Base-by-base conservation (phyloP, 140 eudicot genomes). In the Stevia rebaudiana region DNA sequence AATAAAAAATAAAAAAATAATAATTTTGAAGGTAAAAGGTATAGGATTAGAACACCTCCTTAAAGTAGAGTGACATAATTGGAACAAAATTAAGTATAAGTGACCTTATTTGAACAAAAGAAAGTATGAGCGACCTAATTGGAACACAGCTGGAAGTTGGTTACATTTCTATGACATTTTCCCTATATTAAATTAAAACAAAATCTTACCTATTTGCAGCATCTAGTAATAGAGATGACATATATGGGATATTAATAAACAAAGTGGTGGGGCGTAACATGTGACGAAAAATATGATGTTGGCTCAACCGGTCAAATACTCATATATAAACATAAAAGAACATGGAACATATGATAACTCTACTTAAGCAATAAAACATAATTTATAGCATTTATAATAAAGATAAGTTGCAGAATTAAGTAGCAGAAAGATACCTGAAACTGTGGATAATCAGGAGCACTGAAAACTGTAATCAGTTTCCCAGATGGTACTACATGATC, bases 371-470 rank as follows among this genome's bases (percentile, higher is more conserved):
- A 13, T 46, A 36, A 15, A 72, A 24, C 64, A 50, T 53, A 62
- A 71, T 9, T 9, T 62, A 63, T 52, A 36, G 54, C 24, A 63
- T 28, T 44, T 9, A 65, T 43, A 62, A 40, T 30, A 10, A 51
- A 52, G 37, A 63, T 40, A 33, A 63, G 15, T 53, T 63, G 71
- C 66, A 42, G 16, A 48, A 30, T 42, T 56, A 40, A 43, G 58
- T 47, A 21, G 31, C 22, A 8, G 21, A 33, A 17, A 60, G 52
- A 43, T 35, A 91, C 98, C 96, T 87, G 98, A 79, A 92, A 92
- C 63, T 92, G 98, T 42, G 98, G 98, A 79, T 92, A 92, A 56
- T 92, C 98, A 6, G 98, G 98, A 68, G 98, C 96, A 74, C 98
- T 92, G 64, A 92, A 88, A 61, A 92, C 74, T 17, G 98, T 92